These are phyloP conservation scores for Prinsepia uniflora DNA, from an alignment of 306 rosid species.

Conservation along the genomic window DNA sequence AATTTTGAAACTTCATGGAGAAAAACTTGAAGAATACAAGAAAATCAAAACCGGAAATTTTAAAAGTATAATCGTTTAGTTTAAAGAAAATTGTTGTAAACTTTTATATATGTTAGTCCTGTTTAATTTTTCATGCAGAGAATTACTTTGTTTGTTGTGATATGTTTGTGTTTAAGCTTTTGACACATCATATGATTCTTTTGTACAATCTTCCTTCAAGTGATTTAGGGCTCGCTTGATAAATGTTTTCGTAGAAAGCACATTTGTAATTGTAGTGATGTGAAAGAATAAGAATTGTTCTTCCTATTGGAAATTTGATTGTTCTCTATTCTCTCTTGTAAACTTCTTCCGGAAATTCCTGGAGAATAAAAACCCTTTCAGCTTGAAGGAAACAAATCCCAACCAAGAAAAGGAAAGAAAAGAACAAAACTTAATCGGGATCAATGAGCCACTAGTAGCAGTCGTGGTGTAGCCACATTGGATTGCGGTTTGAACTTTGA, in stretches of 20 bases:
- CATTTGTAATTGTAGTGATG: background rate
- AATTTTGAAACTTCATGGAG: background rate
- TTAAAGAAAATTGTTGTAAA: background rate
- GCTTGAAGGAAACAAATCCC: background rate
- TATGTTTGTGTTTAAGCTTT: background rate
- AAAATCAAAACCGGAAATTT: background rate
- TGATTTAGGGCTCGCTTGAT: too few species aligned
- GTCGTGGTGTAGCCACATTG: too few species aligned
- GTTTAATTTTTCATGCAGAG: too few species aligned
- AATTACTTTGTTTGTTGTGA: background rate
- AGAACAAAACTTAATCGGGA: background rate
- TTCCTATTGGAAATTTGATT: slow-evolving; percentile 4
- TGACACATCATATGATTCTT: background rate
- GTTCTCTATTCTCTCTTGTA: background rate
- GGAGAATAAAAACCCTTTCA: background rate
- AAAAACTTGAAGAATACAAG: background rate
- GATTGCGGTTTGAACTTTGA: too few species aligned
- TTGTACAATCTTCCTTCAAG: background rate
- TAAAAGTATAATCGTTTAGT: too few species aligned
- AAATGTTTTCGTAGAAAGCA: too few species aligned
- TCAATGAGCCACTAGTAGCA: background rate
- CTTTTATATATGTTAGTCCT: too few species aligned
- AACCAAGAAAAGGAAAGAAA: background rate
- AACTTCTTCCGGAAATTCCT: background rate
- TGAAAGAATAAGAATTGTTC: slow-evolving; percentile 11